phyloP scores from a whole-genome alignment of 768 basidiomycete genomes.

The Pisolithus microcarpus region DNA sequence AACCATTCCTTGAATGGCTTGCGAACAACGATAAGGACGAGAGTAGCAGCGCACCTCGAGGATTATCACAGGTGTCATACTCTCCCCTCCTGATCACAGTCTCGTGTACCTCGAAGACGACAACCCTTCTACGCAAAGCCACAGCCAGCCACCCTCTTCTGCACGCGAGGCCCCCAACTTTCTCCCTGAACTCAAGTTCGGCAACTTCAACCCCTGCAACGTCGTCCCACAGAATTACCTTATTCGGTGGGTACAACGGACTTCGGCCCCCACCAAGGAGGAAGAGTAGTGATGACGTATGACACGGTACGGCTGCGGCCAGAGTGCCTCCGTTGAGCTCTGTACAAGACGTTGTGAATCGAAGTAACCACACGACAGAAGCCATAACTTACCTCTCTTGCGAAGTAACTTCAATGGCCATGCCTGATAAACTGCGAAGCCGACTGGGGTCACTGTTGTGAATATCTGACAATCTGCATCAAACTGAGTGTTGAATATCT shows the following conservation, averaged over 20 bases:
- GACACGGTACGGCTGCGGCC: constrained; percentile 67
- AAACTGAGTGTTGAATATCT: constrained; percentile 71
- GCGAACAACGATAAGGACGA: constrained; percentile 1
- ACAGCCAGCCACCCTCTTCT: constrained; percentile 82
- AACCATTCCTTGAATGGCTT: constrained; percentile 2
- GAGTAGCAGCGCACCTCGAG: constrained; percentile 47
- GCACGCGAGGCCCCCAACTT: constrained; percentile 72
- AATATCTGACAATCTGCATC: constrained; percentile 78
- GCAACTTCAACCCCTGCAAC: constrained; percentile 68
- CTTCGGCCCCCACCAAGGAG: constrained; percentile 83
- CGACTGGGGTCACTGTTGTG: constrained; percentile 69
- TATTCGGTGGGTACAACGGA: constrained; percentile 86
- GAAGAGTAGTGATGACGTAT: constrained; percentile 77
- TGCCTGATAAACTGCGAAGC: constrained; percentile 77
- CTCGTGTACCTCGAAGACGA: constrained; percentile 66
- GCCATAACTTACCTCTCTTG: constrained; percentile 58
- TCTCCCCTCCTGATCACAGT: constrained; percentile 58
- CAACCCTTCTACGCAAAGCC: constrained; percentile 69
- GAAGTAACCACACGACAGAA: neutral
- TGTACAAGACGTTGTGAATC: constrained; percentile 27
- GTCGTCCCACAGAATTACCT: constrained; percentile 89
- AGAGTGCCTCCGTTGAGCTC: constrained; percentile 78
- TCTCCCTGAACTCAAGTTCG: constrained; percentile 84
- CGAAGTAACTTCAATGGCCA: constrained; percentile 71
- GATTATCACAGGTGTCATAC: constrained; percentile 87